Percentiles rank a stretch among this genome's conserved stretches.
These are phyloP conservation scores for Diaporthe citriasiana DNA, from an alignment of 2,329 filamentous ascomycete genomes.

Conservation along the genomic window DNA sequence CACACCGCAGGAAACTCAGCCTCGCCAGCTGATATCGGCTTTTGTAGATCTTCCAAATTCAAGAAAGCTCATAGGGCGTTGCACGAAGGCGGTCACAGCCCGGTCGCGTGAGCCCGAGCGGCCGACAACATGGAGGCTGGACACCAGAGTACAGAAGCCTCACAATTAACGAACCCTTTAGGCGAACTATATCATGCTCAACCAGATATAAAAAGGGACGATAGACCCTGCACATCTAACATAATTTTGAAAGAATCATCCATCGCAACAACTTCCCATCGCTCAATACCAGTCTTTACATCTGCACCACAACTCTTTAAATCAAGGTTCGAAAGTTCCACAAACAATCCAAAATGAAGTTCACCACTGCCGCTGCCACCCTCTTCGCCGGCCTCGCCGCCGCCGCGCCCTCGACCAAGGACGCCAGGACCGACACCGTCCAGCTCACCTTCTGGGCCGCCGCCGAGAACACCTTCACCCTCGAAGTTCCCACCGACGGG, in stretches of 20 bases:
- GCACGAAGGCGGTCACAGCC: slow-evolving; percentile 35
- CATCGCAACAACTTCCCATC: slow-evolving; percentile 14
- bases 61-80: slow-evolving; percentile 28
- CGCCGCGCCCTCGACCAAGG: slow-evolving; percentile 37
- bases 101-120: slow-evolving; percentile 27
- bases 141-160: slow-evolving; percentile 15
- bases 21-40: slow-evolving; percentile 9
- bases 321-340: background rate
- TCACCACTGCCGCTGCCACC: slow-evolving; percentile 37
- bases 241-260: slow-evolving; percentile 17
- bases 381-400: slow-evolving; percentile 43
- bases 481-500: slow-evolving; percentile 40
- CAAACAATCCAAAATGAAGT: slow-evolving; percentile 38
- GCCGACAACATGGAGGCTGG: slow-evolving; percentile 23
- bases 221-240: background rate
- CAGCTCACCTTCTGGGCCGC: slow-evolving; percentile 42
- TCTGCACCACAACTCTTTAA: background rate
- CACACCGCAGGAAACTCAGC: slow-evolving; percentile 17
- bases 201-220: slow-evolving; percentile 29
- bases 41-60: background rate
- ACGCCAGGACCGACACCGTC: slow-evolving; percentile 33
- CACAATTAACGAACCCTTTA: background rate
- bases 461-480: slow-evolving; percentile 39
- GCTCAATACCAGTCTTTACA: background rate
- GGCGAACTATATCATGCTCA: background rate